Evolutionary conservation across 371 early-diverging fungal species (phyloP).

Genomic region (Mucor irregularis): DNA sequence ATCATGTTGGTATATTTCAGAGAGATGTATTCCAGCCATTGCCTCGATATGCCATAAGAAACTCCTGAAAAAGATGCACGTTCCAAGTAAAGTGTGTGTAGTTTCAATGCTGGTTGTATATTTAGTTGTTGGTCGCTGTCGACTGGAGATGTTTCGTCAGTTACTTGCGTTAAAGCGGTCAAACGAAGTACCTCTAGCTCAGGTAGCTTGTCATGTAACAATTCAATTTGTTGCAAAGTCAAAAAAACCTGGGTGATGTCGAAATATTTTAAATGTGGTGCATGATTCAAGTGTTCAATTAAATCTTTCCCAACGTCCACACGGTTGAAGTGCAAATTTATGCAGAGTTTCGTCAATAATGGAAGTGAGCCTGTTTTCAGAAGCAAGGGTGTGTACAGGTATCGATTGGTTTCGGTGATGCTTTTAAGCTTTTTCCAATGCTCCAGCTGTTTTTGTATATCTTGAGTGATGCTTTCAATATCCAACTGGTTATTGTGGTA

Average conservation of each 20-base stretch:
- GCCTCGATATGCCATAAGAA: background rate
- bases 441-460: background rate
- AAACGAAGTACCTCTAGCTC: background rate
- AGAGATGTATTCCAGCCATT: constrained; percentile 2
- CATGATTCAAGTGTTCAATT: background rate
- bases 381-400: background rate
- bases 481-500: background rate
- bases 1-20: background rate
- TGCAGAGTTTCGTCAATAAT: background rate
- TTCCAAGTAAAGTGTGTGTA: too few relatives aligned
- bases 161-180: background rate
- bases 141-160: too few relatives aligned
- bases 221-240: background rate
- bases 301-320: background rate
- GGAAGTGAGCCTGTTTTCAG: background rate
- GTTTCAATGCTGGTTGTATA: background rate
- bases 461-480: background rate
- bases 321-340: background rate
- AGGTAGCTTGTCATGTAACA: background rate
- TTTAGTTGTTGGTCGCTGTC: too few relatives aligned
- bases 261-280: background rate
- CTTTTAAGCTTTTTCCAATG: background rate
- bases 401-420: background rate
- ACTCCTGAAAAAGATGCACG: too few relatives aligned
- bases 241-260: background rate